Percentiles rank a stretch among this genome's conserved stretches.
These are phyloP conservation scores for Monosporascus ibericus DNA, from an alignment of 2,329 filamentous ascomycete species.

Conservation along the genomic window DNA sequence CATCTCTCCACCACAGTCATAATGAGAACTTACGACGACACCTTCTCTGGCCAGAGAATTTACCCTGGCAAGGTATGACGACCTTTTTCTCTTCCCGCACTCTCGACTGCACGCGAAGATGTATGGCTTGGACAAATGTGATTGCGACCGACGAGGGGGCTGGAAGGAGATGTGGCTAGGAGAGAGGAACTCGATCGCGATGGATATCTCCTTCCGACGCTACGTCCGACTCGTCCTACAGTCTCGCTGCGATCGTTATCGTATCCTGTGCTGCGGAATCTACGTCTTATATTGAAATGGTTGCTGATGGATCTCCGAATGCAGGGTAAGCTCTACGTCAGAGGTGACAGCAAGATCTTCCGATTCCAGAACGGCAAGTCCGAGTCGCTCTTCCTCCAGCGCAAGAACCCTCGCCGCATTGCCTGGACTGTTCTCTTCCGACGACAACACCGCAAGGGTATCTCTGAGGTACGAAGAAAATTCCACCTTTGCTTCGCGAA, in stretches of 20 bases:
- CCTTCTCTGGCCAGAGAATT: slow-evolving; percentile 60
- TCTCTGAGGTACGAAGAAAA: slow-evolving; percentile 83
- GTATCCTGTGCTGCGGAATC: not conserved
- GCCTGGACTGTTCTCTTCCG: slow-evolving; percentile 98
- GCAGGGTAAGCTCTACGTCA: slow-evolving; percentile 98
- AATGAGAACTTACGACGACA: slow-evolving; percentile 64
- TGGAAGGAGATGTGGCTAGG: not conserved
- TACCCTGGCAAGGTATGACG: slow-evolving; percentile 58
- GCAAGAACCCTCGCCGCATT: slow-evolving; percentile 99
- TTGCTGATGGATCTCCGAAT: slow-evolving; percentile 22
- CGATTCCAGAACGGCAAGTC: slow-evolving; percentile 99
- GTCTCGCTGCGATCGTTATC: slow-evolving; percentile 1
- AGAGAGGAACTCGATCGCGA: not conserved
- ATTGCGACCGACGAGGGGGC: not conserved
- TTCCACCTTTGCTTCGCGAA: slow-evolving; percentile 1
- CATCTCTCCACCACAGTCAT: slow-evolving; percentile 36
- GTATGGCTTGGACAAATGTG: too few relatives aligned
- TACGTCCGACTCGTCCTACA: not conserved
- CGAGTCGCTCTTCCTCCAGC: slow-evolving; percentile 99
- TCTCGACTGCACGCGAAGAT: too few relatives aligned
- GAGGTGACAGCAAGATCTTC: slow-evolving; percentile 99
- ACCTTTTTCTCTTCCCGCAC: not conserved
- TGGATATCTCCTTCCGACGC: too few relatives aligned
- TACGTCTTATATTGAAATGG: not conserved
- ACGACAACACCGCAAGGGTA: slow-evolving; percentile 99